phyloP scores from a whole-genome alignment of 2,329 filamentous ascomycete genomes.

The Trichoderma lentiforme region DNA sequence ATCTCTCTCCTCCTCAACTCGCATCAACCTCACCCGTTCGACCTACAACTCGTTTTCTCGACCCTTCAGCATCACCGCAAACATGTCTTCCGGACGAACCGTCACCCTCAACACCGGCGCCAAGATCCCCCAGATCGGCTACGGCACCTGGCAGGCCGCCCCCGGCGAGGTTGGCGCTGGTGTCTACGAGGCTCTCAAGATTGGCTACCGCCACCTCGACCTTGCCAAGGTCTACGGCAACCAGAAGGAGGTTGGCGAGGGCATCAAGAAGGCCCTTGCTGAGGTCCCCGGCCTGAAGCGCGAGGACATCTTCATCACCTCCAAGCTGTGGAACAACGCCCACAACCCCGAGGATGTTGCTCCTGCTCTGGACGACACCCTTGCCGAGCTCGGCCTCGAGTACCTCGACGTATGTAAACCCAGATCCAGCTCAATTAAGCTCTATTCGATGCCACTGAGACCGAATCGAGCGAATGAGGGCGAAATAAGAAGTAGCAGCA shows the following conservation, averaged over 20 bases:
- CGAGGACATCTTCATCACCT: constrained; percentile 49
- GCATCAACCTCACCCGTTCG: neutral
- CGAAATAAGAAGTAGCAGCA: neutral
- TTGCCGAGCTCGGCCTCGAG: constrained; percentile 53
- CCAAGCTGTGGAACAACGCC: constrained; percentile 59
- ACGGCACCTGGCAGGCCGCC: constrained; percentile 65
- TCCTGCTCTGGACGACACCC: constrained; percentile 52
- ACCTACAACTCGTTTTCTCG: neutral
- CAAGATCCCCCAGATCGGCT: constrained; percentile 60
- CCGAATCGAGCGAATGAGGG: neutral
- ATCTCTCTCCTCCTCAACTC: neutral
- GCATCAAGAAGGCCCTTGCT: constrained; percentile 46
- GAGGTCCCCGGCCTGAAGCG: constrained; percentile 51
- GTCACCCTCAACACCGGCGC: constrained; percentile 62
- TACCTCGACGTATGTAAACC: constrained; percentile 49
- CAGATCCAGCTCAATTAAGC: neutral
- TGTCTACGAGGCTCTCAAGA: constrained; percentile 60
- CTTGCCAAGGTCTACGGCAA: constrained; percentile 59
- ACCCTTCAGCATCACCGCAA: constrained; percentile 8
- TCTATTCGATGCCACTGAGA: neutral
- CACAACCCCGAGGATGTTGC: constrained; percentile 58
- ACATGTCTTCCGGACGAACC: constrained; percentile 56
- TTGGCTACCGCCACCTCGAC: constrained; percentile 62
- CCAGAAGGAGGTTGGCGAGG: constrained; percentile 56
- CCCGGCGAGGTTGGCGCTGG: constrained; percentile 62